Base-by-base conservation (phyloP, 139 green algal species). In the Nannochloris sp. region DNA sequence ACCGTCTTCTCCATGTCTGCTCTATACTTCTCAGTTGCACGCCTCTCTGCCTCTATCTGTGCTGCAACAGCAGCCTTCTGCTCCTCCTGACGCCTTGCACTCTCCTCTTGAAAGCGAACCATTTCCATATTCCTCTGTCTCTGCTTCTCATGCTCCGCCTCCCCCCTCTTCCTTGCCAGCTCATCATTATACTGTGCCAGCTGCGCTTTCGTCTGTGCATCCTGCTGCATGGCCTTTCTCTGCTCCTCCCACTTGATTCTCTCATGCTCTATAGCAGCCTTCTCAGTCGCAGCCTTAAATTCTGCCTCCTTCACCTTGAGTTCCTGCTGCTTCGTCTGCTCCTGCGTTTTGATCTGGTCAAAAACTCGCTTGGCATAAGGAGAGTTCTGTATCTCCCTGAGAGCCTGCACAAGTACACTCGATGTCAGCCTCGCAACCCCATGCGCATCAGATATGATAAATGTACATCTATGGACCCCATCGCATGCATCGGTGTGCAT, bases 321-420 rank as follows among this genome's bases (percentile, higher is more conserved):
- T 68, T 98, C 92, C 25, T 75, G 40, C 68, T 89, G 77, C 76
- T 95, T 95, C 3, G 91, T 96, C 4, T 84, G 16, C 73, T 99
- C 94, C 73, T 99, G 91, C 61, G 89, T 71, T 60, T 84, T 83
- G 31, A 86, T 79, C 8, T 95, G 72, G 14, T 97, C 91, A 40
- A 98, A 80, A 0, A 93, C 89, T 82, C 90, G 75, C 75, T 98
- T 99, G 1, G 92, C 92, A 56, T 95, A 83, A 1, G 88, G 77
- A 0, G 86, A 96, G 55, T 71, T 69, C 60, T 98, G 92, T 50
- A 99, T 99, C 62, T 99, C 94, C 5, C 91, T 64, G 20, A 99
- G 71, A 11, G 92, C 94, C 58, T 64, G 58, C 25, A 49, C 11
- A 29, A 28, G n/a, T 1, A 51, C 12, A 36, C 20, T 31, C 14